Conservation (phyloP, 2,329 filamentous ascomycete species). For the Talaromyces sp. region DNA sequence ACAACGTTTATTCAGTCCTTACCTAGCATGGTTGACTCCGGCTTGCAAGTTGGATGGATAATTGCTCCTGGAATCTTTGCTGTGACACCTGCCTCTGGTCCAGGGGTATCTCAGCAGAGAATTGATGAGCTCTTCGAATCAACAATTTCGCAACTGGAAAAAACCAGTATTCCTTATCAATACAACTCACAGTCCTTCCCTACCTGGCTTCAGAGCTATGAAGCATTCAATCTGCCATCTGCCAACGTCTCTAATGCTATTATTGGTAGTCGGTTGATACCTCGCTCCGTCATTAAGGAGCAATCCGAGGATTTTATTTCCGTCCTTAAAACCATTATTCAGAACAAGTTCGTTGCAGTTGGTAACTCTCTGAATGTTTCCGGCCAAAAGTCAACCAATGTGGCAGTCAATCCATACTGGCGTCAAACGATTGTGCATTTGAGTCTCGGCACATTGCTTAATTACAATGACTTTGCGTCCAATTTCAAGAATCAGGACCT, state of each 20-base stretch:
- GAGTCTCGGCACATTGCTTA: neutral
- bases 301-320: constrained; percentile 17
- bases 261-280: constrained; percentile 32
- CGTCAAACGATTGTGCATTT: constrained; percentile 20
- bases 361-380: neutral
- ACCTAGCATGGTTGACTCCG: constrained; percentile 30
- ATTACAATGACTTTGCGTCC: neutral
- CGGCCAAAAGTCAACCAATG: neutral
- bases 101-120: neutral
- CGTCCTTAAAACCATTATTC: neutral
- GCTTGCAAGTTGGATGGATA: constrained; percentile 38
- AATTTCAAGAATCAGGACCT: constrained; percentile 20
- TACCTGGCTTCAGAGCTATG: neutral
- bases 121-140: neutral
- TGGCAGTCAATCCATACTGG: constrained; percentile 18
- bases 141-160: neutral
- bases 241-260: constrained; percentile 14
- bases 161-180: constrained; percentile 23
- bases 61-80: constrained; percentile 13
- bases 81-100: neutral
- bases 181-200: constrained; percentile 36
- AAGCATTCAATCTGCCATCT: neutral
- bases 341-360: neutral
- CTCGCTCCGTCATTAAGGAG: constrained; percentile 27
- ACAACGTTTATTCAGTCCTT: neutral